Percentiles rank a stretch among this genome's conserved stretches.
These are phyloP conservation scores for Cutaneotrichosporon mucoides DNA, from an alignment of 1,284 basidiomycete species.

Conservation along the genomic window DNA sequence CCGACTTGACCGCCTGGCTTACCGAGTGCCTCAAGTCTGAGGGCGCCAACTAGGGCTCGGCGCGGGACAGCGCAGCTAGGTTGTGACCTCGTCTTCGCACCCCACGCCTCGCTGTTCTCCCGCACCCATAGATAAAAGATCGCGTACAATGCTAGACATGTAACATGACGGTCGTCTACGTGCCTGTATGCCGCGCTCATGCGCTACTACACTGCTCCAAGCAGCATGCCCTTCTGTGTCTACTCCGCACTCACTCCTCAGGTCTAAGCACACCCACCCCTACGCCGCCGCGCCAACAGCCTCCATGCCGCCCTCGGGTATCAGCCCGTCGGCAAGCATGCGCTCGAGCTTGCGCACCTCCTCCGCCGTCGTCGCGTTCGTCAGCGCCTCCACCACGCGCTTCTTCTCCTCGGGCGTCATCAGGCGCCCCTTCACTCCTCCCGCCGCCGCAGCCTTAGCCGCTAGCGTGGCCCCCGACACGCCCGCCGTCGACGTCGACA, in stretches of 20 bases:
- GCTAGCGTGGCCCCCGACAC: slow-evolving; percentile 59
- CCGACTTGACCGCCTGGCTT: slow-evolving; percentile 54
- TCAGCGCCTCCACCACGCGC: slow-evolving; percentile 83
- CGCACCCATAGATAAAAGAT: neutral
- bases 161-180: slow-evolving; percentile 4
- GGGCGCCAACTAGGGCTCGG: slow-evolving; percentile 24
- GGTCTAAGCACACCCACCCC: neutral
- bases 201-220: slow-evolving; percentile 3
- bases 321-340: slow-evolving; percentile 78
- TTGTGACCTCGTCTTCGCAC: neutral
- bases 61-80: neutral
- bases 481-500: slow-evolving; percentile 65
- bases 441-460: slow-evolving; percentile 22
- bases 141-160: slow-evolving; percentile 4
- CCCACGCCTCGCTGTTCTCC: neutral
- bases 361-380: slow-evolving; percentile 82
- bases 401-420: slow-evolving; percentile 92
- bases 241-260: neutral
- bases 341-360: slow-evolving; percentile 83
- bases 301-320: slow-evolving; percentile 54
- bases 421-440: slow-evolving; percentile 57
- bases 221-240: neutral
- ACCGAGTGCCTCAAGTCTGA: slow-evolving; percentile 35
- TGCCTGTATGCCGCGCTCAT: neutral
- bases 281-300: neutral